Base-by-base conservation (phyloP, 768 basidiomycete genomes). In the Rhodotorula graminis region DNA sequence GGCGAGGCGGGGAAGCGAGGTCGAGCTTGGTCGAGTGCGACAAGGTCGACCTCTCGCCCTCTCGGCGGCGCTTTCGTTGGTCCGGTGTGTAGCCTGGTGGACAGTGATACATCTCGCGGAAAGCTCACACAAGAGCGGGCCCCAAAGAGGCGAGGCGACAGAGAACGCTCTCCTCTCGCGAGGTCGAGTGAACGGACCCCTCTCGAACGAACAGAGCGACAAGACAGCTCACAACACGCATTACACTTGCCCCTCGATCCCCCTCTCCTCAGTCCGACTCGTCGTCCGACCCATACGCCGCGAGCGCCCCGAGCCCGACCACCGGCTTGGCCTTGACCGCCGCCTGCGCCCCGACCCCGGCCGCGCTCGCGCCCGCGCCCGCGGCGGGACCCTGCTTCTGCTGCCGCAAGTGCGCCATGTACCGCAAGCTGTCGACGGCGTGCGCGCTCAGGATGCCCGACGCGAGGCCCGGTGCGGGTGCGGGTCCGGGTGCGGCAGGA, bases 351-450 rank as follows among this genome's bases (percentile, higher is more conserved):
- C n/a, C n/a, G n/a, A n/a, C n/a, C n/a, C n/a, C n/a, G n/a, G 79
- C 78, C 62, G 80, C 80, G 19, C 78, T 76, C 68, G 79, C 73
- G 15, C 74, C 68, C 1, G 81, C 27, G 0, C 37, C 42, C 53
- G 77, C 27, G 27, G 16, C 27, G 8, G 79, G 78, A 47, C 73
- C 47, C 78, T 14, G 68, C 76, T 40, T 85, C 74, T 87, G 84
- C 82, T 88, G 87, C 72, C 89, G 86, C 75, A 98, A 88, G 81
- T 93, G 89, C 15, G 93, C 88, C 79, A 96, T 93, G 78, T 92
- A 94, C 80, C 89, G 91, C 62, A 99, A 82, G 60, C 93, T 90
- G 77, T 95, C 92, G 37, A 98, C 80, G 19, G 95, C 90, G 77
- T 95, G 93, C 10, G 87, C 85, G 68, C 84, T 91, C 49, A 99